Base-by-base conservation (phyloP, 768 basidiomycete species). In the Phylloporus sp. region DNA sequence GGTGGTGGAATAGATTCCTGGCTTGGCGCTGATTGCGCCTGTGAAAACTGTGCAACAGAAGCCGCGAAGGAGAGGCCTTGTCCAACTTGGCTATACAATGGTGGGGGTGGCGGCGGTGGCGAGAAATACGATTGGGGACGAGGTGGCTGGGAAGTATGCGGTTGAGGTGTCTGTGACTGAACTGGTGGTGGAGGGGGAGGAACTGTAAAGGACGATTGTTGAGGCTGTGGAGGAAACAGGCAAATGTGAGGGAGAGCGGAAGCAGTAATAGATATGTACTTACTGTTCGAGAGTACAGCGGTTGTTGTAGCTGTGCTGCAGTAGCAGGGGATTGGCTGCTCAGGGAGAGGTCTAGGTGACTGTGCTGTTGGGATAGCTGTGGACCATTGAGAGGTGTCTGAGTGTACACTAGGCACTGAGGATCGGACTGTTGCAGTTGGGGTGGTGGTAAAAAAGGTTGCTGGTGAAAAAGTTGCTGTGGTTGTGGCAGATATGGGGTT, bases 71-170 rank as follows among this genome's bases (percentile, higher is more conserved):
- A 36, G 33, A 17, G 15, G 18, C 17, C 36, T 4, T 29, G 37
- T 20, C 21, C 33, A 39, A 17, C 39, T 37, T 54, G 53, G 20
- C 22, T 44, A 41, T 47, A 14, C 31, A 51, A 38, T 31, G 48
- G 50, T 3, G 44, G 45, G 0, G 48, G 57, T 2, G 44, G 45
- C 0, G 40, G 56, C 2, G 50, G 56, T 1, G 50, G 55, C 0
- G 55, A 44, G 36, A 64, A 48, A 42, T 55, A 42, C 22, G 57
- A 52, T 27, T 55, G 57, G 5, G 53, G 38, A 43, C 46, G 59
- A 44, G 45, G 47, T 50, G 33, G 41, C 39, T 50, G 47, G 9
- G 52, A 53, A 8, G 49, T 50, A 40, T 50, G 60, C 10, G 46
- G 27, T 17, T 46, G 58, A 32, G 48, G 20, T 9, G 31, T n/a